Conservation (phyloP, 352 stramenopile genomes). For the Globisporangium takayamanum region DNA sequence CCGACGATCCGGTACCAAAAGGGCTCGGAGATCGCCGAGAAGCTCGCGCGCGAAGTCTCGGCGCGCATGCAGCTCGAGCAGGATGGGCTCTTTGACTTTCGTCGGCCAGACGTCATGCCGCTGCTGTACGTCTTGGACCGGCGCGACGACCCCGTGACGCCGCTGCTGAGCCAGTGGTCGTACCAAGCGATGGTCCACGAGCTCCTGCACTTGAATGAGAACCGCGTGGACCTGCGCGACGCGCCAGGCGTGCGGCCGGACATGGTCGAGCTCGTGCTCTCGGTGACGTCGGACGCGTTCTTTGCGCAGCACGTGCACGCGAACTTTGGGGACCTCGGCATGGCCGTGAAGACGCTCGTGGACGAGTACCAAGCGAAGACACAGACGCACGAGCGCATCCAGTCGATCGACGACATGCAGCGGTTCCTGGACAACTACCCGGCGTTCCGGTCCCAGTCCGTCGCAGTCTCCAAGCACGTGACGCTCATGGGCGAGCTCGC, state of each 20-base stretch:
- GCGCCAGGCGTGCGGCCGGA: conserved; percentile 94
- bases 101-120: conserved; percentile 72
- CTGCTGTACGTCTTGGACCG: conserved; percentile 95
- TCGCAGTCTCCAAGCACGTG: conserved; percentile 99
- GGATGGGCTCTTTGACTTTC: conserved; percentile 98
- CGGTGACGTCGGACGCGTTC: conserved; percentile 94
- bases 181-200: conserved; percentile 99
- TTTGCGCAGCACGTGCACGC: conserved; percentile 95
- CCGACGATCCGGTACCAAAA: conserved; percentile 95
- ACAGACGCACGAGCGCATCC: conserved; percentile 82
- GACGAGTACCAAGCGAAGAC: conserved; percentile 82
- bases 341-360: conserved; percentile 95
- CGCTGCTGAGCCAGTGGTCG: conserved; percentile 96
- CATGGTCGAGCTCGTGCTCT: conserved; percentile 97
- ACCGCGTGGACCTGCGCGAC: conserved; percentile 94
- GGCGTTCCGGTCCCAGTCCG: conserved; percentile 92
- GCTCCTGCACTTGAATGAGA: conserved; percentile 96
- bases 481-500: conserved; percentile 97
- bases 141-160: conserved; percentile 98
- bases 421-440: conserved; percentile 97
- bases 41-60: conserved; percentile 92
- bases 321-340: conserved; percentile 97
- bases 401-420: conserved; percentile 98
- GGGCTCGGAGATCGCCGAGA: conserved; percentile 88
- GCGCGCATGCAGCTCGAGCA: conserved; percentile 90